A percentile compares a stretch with the other conserved stretches of the same genome.
Conservation (phyloP, 2,329 filamentous ascomycete species). For the Talaromyces sp. region DNA sequence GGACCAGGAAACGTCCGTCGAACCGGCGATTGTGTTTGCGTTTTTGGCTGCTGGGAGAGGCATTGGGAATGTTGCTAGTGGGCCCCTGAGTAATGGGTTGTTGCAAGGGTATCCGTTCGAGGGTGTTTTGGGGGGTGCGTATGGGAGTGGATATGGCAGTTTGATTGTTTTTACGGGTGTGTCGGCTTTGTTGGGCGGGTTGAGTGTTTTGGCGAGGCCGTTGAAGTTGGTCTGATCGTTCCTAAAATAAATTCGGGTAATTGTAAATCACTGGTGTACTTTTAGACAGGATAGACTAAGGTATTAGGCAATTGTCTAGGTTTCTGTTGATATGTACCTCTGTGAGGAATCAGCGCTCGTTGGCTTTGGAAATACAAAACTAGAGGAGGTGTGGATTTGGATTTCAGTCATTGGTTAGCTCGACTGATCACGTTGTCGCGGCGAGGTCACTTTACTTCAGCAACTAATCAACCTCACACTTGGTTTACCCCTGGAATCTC, state of each 20-base stretch:
- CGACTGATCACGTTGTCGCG: not conserved
- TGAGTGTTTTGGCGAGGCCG: conserved; percentile 25
- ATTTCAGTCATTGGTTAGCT: too few relatives aligned
- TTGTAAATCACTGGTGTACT: too few relatives aligned
- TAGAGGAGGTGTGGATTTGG: too few relatives aligned
- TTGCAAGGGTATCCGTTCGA: conserved; percentile 22
- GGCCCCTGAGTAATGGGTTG: conserved; percentile 51
- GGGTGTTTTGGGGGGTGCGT: conserved; percentile 24
- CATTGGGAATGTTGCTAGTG: conserved; percentile 50
- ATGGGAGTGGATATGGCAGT: conserved; percentile 29
- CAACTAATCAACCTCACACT: too few relatives aligned
- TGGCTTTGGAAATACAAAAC: not conserved
- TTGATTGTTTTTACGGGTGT: conserved; percentile 31
- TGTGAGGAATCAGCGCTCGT: too few relatives aligned
- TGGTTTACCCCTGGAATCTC: too few relatives aligned
- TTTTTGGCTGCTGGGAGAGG: conserved; percentile 50
- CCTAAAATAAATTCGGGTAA: too few relatives aligned
- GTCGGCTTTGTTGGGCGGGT: conserved; percentile 26
- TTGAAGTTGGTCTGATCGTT: conserved; percentile 16
- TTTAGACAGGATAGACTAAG: too few relatives aligned
- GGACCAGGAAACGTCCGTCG: conserved; percentile 34
- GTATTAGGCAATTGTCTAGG: too few relatives aligned
- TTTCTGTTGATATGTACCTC: too few relatives aligned
- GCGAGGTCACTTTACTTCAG: not conserved
- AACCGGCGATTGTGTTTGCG: conserved; percentile 50